A percentile compares a stretch with the other conserved stretches of the same genome.
Evolutionary conservation across 2,329 filamentous ascomycete genomes (phyloP).

Genomic region (Xylaria sp.): DNA sequence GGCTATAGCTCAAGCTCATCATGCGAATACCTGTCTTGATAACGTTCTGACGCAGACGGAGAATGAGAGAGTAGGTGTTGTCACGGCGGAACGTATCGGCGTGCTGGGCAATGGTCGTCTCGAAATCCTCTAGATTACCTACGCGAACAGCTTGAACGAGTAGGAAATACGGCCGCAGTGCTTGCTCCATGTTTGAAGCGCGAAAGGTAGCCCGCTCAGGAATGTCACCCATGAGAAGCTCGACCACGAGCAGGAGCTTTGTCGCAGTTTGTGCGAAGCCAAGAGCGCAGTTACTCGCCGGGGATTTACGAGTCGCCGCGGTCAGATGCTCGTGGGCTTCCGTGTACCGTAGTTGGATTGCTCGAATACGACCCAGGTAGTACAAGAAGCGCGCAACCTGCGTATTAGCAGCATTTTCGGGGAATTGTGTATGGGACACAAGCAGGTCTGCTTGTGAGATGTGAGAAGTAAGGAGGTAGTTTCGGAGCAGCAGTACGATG

Average conservation of each 20-base stretch:
- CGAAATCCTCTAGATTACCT: conserved; percentile 94
- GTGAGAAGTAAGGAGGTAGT: conserved; percentile 95
- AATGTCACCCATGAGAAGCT: conserved; percentile 98
- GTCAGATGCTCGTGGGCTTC: conserved; percentile 95
- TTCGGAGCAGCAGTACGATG: conserved; percentile 92
- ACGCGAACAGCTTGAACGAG: conserved; percentile 95
- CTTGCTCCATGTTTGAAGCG: conserved; percentile 84
- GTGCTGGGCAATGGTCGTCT: conserved; percentile 84
- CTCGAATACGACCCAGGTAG: conserved; percentile 95
- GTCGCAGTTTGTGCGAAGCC: conserved; percentile 97
- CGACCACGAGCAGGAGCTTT: conserved; percentile 95
- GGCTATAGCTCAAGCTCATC: conserved; percentile 98
- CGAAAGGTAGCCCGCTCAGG: conserved; percentile 95
- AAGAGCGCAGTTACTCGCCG: conserved; percentile 85
- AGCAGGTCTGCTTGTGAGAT: conserved; percentile 96
- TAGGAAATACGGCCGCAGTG: conserved; percentile 91
- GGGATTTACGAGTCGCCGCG: conserved; percentile 93
- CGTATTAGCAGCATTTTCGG: conserved; percentile 93
- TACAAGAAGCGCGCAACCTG: conserved; percentile 97
- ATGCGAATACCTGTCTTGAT: conserved; percentile 99
- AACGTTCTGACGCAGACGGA: conserved; percentile 95
- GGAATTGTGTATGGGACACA: conserved; percentile 95
- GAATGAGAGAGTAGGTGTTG: conserved; percentile 93
- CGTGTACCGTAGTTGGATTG: conserved; percentile 96
- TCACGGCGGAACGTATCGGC: conserved; percentile 89